Evolutionary conservation across 148 eudicot genomes (phyloP), one percentile per base, ranked within the genome.

Genomic region (Rhododendron ovatum): DNA sequence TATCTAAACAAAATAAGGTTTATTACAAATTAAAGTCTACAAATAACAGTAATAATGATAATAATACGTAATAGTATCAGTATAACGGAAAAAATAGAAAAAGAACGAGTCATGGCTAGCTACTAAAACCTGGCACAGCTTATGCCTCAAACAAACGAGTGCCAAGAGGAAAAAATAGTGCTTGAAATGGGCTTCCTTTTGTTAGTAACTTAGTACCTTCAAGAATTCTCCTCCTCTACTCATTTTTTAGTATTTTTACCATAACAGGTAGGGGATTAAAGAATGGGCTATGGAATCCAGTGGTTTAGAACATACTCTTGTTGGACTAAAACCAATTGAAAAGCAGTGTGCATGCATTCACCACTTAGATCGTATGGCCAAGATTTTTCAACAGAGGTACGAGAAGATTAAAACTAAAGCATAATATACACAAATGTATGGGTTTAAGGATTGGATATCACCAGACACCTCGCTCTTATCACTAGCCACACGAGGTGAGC

Each of bases 391-490:
- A 85, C 28, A 57, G 59, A n/a, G 47, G 10, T 48, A 57, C 4
- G 10, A n/a, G 26, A 39, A 51, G 26, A 77, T 50, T 1, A 12
- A n/a, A 59, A 53, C 1, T 12, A 69, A 28, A 17, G 15, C 75
- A 77, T 3, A 37, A 15, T 39, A 59, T 37, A 39, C 6, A 10
- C 47, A 37, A 75, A 84, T 24, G 26, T 15, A 15, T 22, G 75
- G 75, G 65, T 61, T 87, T 45, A 91, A 85, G 90, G 90, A 90
- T 86, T 86, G 95, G 92, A 90, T 92, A 95, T 95, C 98, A 93
- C 98, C 98, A 90, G 96, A 93, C 92, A 97, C 99, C 98, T 97
- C 98, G 86, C 96, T 90, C 45, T 89, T 88, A 82, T 88, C 92
- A 71, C 93, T 82, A 78, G 91, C 90, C 50, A 39, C 87, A 80